Conservation (phyloP, 2,329 filamentous ascomycete species). For the Fusarium gaditjirri region DNA sequence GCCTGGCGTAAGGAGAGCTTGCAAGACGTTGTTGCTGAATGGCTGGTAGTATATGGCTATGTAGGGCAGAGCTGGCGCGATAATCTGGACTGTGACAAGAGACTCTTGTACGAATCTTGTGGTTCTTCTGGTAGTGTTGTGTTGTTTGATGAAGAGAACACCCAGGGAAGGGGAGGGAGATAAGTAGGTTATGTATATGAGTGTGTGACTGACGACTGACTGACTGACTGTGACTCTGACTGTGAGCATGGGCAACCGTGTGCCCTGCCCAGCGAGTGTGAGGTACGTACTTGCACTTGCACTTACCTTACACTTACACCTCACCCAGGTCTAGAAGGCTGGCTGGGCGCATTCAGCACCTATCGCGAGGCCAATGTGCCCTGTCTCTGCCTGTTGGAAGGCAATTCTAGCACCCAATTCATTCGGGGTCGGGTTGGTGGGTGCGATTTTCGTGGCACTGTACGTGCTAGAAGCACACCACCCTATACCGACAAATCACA, state of each 20-base stretch:
- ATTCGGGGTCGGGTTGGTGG: neutral
- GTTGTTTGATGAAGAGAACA: slow-evolving; percentile 56
- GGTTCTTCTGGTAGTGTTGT: slow-evolving; percentile 62
- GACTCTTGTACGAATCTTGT: slow-evolving; percentile 64
- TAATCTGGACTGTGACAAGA: slow-evolving; percentile 69
- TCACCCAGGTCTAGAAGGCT: neutral
- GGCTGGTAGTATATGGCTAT: slow-evolving; percentile 45
- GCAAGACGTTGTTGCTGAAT: slow-evolving; percentile 42
- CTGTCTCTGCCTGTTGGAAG: slow-evolving; percentile 17
- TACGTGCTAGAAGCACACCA: slow-evolving; percentile 2
- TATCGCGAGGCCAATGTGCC: slow-evolving; percentile 27
- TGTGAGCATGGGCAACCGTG: neutral
- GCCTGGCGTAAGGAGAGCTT: slow-evolving; percentile 42
- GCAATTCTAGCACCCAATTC: neutral
- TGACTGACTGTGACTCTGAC: slow-evolving; percentile 12
- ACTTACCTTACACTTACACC: neutral
- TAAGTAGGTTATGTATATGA: slow-evolving; percentile 40
- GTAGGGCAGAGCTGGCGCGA: slow-evolving; percentile 62
- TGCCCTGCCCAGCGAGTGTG: neutral
- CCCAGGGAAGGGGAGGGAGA: slow-evolving; percentile 48
- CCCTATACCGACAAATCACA: neutral
- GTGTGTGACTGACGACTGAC: slow-evolving; percentile 31
- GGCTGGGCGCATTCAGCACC: neutral
- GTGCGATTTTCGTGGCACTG: neutral
- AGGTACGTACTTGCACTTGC: slow-evolving; percentile 35